These are phyloP conservation scores for Nepenthes alata DNA, from an alignment of 179 eudicot genomes.

Conservation along the genomic window DNA sequence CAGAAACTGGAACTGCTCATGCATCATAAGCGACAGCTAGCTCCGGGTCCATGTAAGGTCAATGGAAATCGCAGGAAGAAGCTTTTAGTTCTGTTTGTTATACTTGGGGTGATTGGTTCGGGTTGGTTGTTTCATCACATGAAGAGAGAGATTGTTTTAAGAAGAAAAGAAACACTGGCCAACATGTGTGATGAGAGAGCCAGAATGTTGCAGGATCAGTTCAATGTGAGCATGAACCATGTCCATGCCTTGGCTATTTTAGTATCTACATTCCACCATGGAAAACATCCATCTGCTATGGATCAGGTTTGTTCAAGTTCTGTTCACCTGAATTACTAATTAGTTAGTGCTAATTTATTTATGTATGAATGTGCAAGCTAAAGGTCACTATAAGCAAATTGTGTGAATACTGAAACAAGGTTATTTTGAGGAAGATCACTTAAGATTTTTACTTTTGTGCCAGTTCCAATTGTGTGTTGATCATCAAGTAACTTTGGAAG, in stretches of 20 bases:
- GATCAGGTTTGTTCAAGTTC: conserved; percentile 51
- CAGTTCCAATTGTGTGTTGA: too few relatives aligned
- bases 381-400: too few relatives aligned
- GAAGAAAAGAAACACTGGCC: conserved; percentile 52
- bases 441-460: too few relatives aligned
- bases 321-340: not conserved
- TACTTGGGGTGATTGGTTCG: conserved; percentile 26
- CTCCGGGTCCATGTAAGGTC: conserved; percentile 29
- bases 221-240: conserved; percentile 92
- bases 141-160: conserved; percentile 26
- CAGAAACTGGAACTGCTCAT: conserved; percentile 22
- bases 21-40: conserved; percentile 36
- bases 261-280: conserved; percentile 78
- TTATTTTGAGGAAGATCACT: too few relatives aligned
- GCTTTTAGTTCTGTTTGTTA: conserved; percentile 28
- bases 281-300: conserved; percentile 67
- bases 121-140: conserved; percentile 33
- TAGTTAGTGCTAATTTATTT: not conserved
- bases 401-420: too few relatives aligned
- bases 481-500: too few relatives aligned
- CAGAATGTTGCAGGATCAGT: conserved; percentile 92
- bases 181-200: conserved; percentile 97
- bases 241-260: conserved; percentile 85
- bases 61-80: conserved; percentile 48
- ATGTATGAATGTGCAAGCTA: not conserved